phyloP scores from a whole-genome alignment of 768 basidiomycete species.

The Mycena amicta region DNA sequence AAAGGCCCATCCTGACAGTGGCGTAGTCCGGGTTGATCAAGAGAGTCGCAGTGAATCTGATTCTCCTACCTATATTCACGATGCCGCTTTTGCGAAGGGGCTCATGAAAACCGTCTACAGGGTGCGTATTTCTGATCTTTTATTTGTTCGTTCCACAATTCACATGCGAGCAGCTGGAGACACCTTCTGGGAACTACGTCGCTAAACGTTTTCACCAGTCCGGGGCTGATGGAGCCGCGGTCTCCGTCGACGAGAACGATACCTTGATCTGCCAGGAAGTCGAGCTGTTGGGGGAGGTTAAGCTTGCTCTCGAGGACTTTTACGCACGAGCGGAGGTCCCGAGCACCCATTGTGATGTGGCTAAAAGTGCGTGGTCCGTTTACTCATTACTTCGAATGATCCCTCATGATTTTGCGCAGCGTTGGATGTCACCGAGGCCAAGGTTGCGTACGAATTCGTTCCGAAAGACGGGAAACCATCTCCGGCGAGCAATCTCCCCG shows the following conservation, averaged over 20 bases:
- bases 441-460: background rate
- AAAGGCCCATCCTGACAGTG: background rate
- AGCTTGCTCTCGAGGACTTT: background rate
- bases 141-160: too few relatives aligned
- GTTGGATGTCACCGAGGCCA: background rate
- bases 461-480: slow-evolving; percentile 1
- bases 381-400: too few relatives aligned
- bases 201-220: background rate
- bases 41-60: background rate
- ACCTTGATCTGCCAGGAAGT: background rate
- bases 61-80: background rate
- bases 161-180: background rate
- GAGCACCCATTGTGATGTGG: too few relatives aligned
- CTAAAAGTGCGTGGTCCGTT: too few relatives aligned
- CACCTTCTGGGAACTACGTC: background rate
- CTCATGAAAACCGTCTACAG: background rate
- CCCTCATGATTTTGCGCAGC: background rate
- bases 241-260: background rate
- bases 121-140: too few relatives aligned
- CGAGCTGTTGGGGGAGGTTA: background rate
- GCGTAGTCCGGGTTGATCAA: background rate
- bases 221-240: background rate
- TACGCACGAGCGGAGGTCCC: too few relatives aligned
- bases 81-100: background rate
- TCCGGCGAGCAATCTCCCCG: slow-evolving; percentile 1